These are phyloP conservation scores for Coemansia sp. DNA, from an alignment of 192 early-diverging fungal genomes.

Conservation along the genomic window DNA sequence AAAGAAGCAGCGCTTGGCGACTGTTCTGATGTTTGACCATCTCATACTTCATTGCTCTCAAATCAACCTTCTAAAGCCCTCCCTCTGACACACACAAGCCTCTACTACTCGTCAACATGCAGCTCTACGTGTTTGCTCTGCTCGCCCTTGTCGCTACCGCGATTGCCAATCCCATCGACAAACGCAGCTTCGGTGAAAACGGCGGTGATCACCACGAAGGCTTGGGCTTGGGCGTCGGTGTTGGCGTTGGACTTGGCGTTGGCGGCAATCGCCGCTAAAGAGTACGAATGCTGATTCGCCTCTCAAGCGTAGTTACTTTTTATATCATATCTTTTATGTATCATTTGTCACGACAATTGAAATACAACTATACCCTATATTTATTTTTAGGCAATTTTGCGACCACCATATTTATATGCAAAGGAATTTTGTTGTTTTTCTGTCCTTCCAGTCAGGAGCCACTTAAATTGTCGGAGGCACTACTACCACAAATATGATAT, in stretches of 20 bases:
- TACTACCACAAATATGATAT: no score
- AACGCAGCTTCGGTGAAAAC: not conserved
- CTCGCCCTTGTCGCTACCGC: conserved; percentile 11
- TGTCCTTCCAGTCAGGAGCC: no score
- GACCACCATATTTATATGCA: not conserved
- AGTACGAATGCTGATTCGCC: not conserved
- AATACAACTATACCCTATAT: not conserved
- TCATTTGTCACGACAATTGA: not conserved
- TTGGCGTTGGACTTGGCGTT: not conserved
- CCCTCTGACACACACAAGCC: not conserved
- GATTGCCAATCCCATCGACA: not conserved
- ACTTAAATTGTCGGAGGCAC: no score
- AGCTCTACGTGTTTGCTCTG: conserved; percentile 7
- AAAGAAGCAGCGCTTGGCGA: not conserved
- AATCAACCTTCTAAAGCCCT: not conserved
- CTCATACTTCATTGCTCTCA: not conserved
- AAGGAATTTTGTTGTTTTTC: not conserved
- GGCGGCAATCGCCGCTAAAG: not conserved
- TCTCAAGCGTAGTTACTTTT: not conserved
- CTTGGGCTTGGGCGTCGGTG: not conserved
- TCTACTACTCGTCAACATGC: conserved; percentile 9
- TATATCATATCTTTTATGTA: not conserved
- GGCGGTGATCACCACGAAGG: not conserved
- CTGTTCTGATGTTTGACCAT: not conserved
- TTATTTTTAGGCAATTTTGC: not conserved